Evolutionary conservation across 1,284 basidiomycete genomes (phyloP).

Genomic region (Exobasidium rhododendri): DNA sequence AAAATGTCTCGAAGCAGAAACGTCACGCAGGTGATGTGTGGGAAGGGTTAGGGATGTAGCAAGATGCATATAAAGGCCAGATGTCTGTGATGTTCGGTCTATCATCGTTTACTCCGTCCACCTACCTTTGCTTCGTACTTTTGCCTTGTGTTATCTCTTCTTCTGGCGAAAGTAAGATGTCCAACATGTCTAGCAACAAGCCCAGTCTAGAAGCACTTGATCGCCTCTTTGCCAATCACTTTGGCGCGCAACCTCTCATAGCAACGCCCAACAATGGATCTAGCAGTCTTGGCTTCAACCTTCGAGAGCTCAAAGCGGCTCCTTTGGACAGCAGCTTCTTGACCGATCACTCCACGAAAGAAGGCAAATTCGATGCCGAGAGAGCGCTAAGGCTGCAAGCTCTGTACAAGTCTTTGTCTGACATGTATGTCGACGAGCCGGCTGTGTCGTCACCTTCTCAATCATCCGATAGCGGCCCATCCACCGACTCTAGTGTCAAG

Average conservation of each 20-base stretch:
- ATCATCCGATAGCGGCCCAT: no score
- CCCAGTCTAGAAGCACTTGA: background rate
- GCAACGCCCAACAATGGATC: background rate
- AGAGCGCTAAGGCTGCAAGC: background rate
- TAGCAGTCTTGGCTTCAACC: background rate
- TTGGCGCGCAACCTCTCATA: constrained; percentile 2
- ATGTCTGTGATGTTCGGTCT: no score
- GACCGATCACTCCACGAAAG: background rate
- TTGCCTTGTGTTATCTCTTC: no score
- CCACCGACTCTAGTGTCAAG: no score
- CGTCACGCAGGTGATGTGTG: no score
- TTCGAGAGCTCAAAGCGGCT: background rate
- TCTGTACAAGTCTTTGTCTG: background rate
- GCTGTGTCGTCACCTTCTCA: no score
- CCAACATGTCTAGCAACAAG: background rate
- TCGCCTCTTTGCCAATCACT: constrained; percentile 10
- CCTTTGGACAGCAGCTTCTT: background rate
- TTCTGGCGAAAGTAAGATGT: no score
- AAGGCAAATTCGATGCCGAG: background rate
- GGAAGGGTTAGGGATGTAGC: no score
- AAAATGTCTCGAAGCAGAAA: no score
- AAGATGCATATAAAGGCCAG: no score
- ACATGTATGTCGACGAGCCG: background rate
- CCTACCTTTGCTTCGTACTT: no score
- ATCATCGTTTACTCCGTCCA: no score